Conservation (phyloP, 2,329 filamentous ascomycete species). For the Aspergillus sclerotialis region DNA sequence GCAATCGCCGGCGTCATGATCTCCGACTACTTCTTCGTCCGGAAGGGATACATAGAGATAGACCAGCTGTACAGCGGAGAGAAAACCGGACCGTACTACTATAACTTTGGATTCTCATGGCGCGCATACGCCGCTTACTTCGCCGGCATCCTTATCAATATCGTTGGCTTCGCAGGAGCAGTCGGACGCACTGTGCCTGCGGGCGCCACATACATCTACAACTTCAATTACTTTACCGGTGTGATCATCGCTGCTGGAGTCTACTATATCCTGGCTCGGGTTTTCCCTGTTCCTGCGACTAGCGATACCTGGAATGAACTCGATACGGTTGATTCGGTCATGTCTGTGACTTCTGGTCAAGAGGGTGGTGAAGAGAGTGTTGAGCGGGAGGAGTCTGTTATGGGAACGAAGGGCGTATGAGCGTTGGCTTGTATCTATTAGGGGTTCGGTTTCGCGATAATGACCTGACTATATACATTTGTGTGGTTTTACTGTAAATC, state of each 20-base stretch:
- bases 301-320: conserved; percentile 75
- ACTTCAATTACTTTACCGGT: conserved; percentile 82
- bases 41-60: background rate
- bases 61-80: conserved; percentile 37
- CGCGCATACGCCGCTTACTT: conserved; percentile 78
- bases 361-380: conserved; percentile 22
- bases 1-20: conserved; percentile 57
- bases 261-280: conserved; percentile 64
- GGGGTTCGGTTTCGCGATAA: too few species aligned
- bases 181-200: conserved; percentile 65
- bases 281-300: conserved; percentile 67
- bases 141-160: conserved; percentile 76
- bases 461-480: background rate
- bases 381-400: background rate
- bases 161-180: conserved; percentile 82
- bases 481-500: background rate
- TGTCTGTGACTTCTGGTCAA: conserved; percentile 26
- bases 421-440: too few species aligned
- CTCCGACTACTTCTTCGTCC: conserved; percentile 45
- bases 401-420: conserved; percentile 4
- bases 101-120: conserved; percentile 64
- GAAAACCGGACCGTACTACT: conserved; percentile 11
- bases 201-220: conserved; percentile 79
- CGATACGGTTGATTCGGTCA: conserved; percentile 30
- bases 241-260: conserved; percentile 61